Base-by-base conservation (phyloP, 1,284 basidiomycete species). In the Cryptococcus sp. region DNA sequence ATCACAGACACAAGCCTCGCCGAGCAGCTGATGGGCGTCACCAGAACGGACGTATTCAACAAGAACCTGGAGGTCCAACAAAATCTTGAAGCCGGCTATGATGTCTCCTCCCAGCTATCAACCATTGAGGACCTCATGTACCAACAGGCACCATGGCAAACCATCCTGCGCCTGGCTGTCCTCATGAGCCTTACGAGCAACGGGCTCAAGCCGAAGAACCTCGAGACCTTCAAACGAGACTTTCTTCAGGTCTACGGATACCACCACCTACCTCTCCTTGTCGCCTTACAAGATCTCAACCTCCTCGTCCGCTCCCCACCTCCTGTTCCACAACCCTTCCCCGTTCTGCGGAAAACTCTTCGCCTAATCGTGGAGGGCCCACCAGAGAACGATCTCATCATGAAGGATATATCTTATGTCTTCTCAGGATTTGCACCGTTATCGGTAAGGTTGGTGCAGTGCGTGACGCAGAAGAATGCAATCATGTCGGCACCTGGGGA, bases 351-450 rank as follows among this genome's bases (percentile, higher is more conserved):
- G 51, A 94, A 92, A 76, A 84, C 87, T 0, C 81, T 98, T n/a
- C 85, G 90, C 24, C 84, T 98, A 21, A 82, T 98, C 38, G 91
- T 96, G 62, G 95, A 98, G 70, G 94, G 97, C 54, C 28, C 28
- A 33, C 28, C 28, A 33, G 78, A 80, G 53, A 87, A 86, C 65
- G 83, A 84, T 62, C 69, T 75, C 0, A 65, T 72, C 16, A 93
- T 95, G 65, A 89, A 89, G 69, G 96, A 99, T 75, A 89, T 98
- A 69, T 87, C 89, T 59, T 98, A 91, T 76, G 89, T 91, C 39
- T 98, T 97, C 79, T 96, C 92, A 1, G 96, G 96, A 9, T 98
- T 94, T 75, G 94, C 96, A 2, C 96, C 96, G 12, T 84, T 98
- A 61, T 91, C 88, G 67, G 78, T 97, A 7, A 85, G 96, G 12